Percentiles rank a stretch among this genome's conserved stretches.
These are phyloP conservation scores for Xylaria arbuscula DNA, from an alignment of 2,329 filamentous ascomycete genomes.

Conservation along the genomic window DNA sequence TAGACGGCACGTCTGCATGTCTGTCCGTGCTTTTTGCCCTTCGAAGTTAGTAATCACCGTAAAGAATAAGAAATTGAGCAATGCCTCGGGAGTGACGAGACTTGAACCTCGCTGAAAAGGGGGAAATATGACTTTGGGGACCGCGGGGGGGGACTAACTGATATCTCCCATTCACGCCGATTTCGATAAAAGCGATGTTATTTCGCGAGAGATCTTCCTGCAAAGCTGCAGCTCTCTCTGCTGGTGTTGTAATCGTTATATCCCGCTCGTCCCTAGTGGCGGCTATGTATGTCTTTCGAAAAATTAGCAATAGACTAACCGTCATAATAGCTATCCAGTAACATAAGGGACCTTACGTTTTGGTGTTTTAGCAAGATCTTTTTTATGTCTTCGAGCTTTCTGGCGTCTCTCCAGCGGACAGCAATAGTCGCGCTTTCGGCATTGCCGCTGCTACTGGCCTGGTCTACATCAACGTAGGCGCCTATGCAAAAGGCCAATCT, in stretches of 20 bases:
- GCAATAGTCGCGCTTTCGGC: background rate
- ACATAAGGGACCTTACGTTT: constrained; percentile 10
- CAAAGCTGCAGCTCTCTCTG: background rate
- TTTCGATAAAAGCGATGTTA: constrained; percentile 7
- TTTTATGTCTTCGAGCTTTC: constrained; percentile 12
- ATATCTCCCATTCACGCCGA: constrained; percentile 14
- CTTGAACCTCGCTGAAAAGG: no score
- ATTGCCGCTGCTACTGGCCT: background rate
- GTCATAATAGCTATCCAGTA: background rate
- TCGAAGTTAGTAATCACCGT: no score
- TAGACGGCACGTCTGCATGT: constrained; percentile 11
- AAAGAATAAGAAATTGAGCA: no score
- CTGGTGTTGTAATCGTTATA: constrained; percentile 17
- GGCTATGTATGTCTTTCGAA: constrained; percentile 21
- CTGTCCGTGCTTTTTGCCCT: background rate
- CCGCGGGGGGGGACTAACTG: background rate
- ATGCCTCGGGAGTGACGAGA: no score
- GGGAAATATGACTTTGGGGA: no score
- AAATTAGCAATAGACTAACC: background rate
- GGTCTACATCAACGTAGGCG: constrained; percentile 18
- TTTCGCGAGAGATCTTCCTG: background rate
- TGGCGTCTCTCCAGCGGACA: constrained; percentile 10
- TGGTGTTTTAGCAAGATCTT: constrained; percentile 4
- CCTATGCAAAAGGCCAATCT: constrained; percentile 22
- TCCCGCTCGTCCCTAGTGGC: constrained; percentile 19